These are phyloP conservation scores for Gynandropsis gynandra DNA, from an alignment of 345 rosid species.

Conservation along the genomic window DNA sequence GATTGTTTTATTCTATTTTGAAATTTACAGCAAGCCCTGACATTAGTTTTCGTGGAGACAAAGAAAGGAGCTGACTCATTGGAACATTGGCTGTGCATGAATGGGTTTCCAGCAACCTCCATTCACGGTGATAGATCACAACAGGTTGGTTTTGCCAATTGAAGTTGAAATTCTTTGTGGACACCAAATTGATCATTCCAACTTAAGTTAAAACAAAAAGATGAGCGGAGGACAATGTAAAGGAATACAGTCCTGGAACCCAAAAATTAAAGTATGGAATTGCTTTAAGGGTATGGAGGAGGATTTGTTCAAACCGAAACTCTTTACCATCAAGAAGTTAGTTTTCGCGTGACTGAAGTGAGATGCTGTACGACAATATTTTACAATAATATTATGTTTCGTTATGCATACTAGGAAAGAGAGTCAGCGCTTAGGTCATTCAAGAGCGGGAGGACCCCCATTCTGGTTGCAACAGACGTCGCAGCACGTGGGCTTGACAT, in stretches of 20 bases:
- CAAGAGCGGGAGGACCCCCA: constrained; percentile 83
- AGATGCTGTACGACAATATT: constrained; percentile 6
- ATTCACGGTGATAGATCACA: constrained; percentile 97
- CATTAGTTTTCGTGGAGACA: constrained; percentile 98
- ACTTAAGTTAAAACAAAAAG: background rate
- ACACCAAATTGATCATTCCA: constrained; percentile 4
- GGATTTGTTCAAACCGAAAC: background rate
- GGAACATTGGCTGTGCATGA: constrained; percentile 79
- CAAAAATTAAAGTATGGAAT: too few species aligned
- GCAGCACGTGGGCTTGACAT: constrained; percentile 83
- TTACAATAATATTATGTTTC: too few species aligned
- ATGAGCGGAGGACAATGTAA: constrained; percentile 10
- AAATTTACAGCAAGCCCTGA: constrained; percentile 76
- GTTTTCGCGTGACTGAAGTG: background rate
- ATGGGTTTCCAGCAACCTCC: constrained; percentile 88
- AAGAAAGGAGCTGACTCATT: constrained; percentile 92
- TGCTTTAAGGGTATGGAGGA: too few species aligned
- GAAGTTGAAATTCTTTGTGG: constrained; percentile 13
- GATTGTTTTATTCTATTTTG: constrained; percentile 16
- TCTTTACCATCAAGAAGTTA: constrained; percentile 1
- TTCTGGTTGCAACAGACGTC: constrained; percentile 93
- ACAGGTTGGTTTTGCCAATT: constrained; percentile 40
- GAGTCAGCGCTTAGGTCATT: constrained; percentile 79
- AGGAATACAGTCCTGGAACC: background rate
- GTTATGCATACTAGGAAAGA: constrained; percentile 61